Evolutionary conservation across 106 monocot genomes (phyloP).

Genomic region (Ottelia alismoides): DNA sequence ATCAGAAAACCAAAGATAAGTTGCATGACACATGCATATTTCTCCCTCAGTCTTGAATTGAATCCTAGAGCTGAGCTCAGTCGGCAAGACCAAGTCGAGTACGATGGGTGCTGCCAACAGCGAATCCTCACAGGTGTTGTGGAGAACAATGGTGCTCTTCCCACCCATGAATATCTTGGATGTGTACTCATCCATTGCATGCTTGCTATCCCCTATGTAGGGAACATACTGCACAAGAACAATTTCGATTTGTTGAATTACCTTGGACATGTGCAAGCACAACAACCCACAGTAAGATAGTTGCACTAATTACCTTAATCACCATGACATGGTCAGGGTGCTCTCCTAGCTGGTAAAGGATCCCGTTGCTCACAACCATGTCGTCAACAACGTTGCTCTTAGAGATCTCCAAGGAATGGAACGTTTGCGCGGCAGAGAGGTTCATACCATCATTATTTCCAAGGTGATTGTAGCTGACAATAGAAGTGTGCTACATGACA

Average conservation of each 20-base stretch:
- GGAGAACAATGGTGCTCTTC: conserved; percentile 59
- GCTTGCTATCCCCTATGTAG: conserved; percentile 78
- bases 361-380: conserved; percentile 73
- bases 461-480: conserved; percentile 85
- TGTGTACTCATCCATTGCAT: conserved; percentile 81
- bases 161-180: conserved; percentile 93
- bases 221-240: conserved; percentile 57
- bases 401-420: conserved; percentile 74
- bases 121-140: conserved; percentile 89
- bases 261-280: neutral
- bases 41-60: conserved; percentile 67
- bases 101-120: conserved; percentile 75
- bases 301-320: no score
- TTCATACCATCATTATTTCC: conserved; percentile 93
- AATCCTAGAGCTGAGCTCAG: conserved; percentile 71
- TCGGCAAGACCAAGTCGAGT: conserved; percentile 57
- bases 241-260: neutral
- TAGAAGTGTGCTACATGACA: conserved; percentile 46
- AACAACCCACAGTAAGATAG: neutral
- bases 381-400: conserved; percentile 90
- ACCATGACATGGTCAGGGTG: conserved; percentile 87
- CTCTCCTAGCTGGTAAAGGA: conserved; percentile 67
- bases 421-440: conserved; percentile 71
- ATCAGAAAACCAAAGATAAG: no score
- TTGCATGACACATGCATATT: conserved; percentile 13